phyloP scores from a whole-genome alignment of 176 grass and related monocot species.

The Hyparrhenia diplandra region DNA sequence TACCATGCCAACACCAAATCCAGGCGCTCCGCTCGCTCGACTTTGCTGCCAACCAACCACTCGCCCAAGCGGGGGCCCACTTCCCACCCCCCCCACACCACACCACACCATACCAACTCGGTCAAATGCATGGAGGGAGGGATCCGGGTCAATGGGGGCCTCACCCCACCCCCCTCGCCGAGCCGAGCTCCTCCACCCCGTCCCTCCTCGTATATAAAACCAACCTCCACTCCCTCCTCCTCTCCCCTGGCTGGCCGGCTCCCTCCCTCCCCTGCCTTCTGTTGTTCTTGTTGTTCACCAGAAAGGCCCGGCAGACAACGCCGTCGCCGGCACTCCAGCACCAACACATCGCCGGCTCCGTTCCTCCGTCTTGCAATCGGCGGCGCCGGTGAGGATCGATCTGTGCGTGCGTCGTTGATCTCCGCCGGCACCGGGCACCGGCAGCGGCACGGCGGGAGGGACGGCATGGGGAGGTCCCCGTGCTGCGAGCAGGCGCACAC shows the following conservation, averaged over 20 bases:
- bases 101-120: constrained; percentile 53
- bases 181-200: not conserved
- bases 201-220: constrained; percentile 43
- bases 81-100: not conserved
- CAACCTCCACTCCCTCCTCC: not conserved
- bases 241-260: not conserved
- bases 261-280: not conserved
- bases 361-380: too few species aligned
- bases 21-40: constrained; percentile 1
- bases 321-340: not conserved
- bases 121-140: constrained; percentile 46
- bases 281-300: constrained; percentile 7
- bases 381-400: too few species aligned
- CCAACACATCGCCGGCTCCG: too few species aligned
- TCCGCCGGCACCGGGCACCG: too few species aligned
- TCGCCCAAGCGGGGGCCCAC: not conserved
- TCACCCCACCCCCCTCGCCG: too few species aligned
- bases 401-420: not conserved
- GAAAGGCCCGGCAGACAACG: not conserved
- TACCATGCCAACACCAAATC: too few species aligned
- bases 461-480: constrained; percentile 86
- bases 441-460: too few species aligned
- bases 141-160: constrained; percentile 53
- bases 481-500: constrained; percentile 98
- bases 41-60: constrained; percentile 50